Evolutionary conservation across 495 filamentous ascomycete species (phyloP).

Genomic region (Hypoxylon subgilvum): DNA sequence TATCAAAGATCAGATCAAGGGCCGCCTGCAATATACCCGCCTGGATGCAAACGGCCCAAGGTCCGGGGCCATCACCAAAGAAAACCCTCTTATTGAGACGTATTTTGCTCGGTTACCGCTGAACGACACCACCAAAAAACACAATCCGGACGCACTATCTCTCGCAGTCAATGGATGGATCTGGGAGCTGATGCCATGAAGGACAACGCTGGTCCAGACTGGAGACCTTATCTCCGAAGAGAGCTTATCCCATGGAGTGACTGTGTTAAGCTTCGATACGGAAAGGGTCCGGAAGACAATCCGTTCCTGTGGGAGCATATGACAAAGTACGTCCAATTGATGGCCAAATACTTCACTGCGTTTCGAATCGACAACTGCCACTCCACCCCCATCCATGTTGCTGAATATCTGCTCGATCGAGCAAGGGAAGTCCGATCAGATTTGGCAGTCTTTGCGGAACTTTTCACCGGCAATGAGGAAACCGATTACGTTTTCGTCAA

Average conservation of each 20-base stretch:
- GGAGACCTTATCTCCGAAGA: conserved; percentile 85
- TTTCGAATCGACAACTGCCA: conserved; percentile 99
- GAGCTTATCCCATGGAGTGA: conserved; percentile 99
- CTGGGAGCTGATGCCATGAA: conserved; percentile 91
- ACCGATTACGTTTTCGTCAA: conserved; percentile 96
- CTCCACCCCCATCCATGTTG: conserved; percentile 91
- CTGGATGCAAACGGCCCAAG: conserved; percentile 92
- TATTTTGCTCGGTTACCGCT: conserved; percentile 92
- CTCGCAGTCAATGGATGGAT: conserved; percentile 99
- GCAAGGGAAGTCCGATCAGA: conserved; percentile 87
- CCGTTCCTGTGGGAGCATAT: conserved; percentile 97
- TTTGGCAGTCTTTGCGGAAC: conserved; percentile 89
- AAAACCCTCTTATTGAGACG: conserved; percentile 84
- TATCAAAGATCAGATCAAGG: conserved; percentile 88
- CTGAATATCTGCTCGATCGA: conserved; percentile 91
- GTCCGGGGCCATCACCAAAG: conserved; percentile 73
- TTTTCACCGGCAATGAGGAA: conserved; percentile 96
- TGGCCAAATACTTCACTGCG: conserved; percentile 93
- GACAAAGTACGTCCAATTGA: conserved; percentile 86
- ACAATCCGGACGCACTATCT: conserved; percentile 76
- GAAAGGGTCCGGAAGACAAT: conserved; percentile 77
- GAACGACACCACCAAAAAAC: conserved; percentile 78
- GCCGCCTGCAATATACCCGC: conserved; percentile 89
- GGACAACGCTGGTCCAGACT: conserved; percentile 89
- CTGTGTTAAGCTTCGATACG: conserved; percentile 96